Base-by-base conservation (phyloP, 1,284 basidiomycete species). In the Phlebopus sp. region DNA sequence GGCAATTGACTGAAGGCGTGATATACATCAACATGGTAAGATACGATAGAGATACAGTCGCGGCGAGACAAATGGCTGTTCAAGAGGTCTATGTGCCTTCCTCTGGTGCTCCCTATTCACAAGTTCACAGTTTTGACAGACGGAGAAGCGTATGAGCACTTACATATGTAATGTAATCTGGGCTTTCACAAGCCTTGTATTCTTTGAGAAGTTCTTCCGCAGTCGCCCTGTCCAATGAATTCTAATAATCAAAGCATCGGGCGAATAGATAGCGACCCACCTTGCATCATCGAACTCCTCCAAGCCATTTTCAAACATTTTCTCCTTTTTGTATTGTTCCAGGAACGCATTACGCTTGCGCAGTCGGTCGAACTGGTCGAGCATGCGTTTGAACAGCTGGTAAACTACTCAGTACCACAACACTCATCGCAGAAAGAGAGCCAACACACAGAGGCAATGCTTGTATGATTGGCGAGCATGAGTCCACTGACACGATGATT, bases 391-490 rank as follows among this genome's bases (percentile, higher is more conserved):
- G 77, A 99, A 97, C 37, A 97, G 71, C 93, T 95, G 59, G 27
- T 35, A 38, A 38, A 32, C 18, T 19, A 6, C 11, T 43, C 45
- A 36, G 43, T 40, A 14, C 46, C 39, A 7, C n/a, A 37, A 14
- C 32, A 3, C n/a, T 31, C 37, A 6, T 5, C 14, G 4, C 17
- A 18, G 5, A 21, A 31, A 34, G 18, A 14, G 23, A 18, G 4
- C 31, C 13, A 19, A 50, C 90, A 49, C 57, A 95, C 92, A 31
- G 91, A 92, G 29, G 91, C 92, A 53, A 99, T 94, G 58, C 93
- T 95, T 5, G 97, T 99, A 66, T 99, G 96, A 62, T 99, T 99
- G 11, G 96, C 97, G 46, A 99, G 81, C 97, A 99, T 99, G 51
- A 99, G 78, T 1, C 97, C 97, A 66, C 91, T 97, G 49, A 97